These are phyloP conservation scores for Ganoderma sinense DNA, from an alignment of 1,284 basidiomycete species.

Conservation along the genomic window DNA sequence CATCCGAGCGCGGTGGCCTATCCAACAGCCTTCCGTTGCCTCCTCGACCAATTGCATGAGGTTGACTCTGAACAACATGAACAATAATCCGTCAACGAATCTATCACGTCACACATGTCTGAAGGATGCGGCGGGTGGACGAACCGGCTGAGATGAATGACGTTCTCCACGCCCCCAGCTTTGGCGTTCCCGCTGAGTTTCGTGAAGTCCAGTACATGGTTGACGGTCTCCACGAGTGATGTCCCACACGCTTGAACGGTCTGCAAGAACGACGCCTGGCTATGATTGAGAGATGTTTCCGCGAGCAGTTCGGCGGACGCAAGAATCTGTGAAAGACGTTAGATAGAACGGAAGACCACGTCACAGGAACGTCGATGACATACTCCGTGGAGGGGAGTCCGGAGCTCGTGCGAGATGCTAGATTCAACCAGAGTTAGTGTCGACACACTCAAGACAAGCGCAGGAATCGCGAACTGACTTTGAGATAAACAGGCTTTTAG, in stretches of 20 bases:
- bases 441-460: not conserved
- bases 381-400: slow-evolving; percentile 89
- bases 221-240: slow-evolving; percentile 88
- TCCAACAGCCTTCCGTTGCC: slow-evolving; percentile 95
- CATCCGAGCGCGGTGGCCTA: slow-evolving; percentile 87
- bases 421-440: slow-evolving; percentile 20
- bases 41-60: slow-evolving; percentile 93
- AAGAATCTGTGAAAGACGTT: slow-evolving; percentile 63
- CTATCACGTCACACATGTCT: not conserved
- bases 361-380: slow-evolving; percentile 30
- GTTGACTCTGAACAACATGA: slow-evolving; percentile 66
- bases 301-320: slow-evolving; percentile 90
- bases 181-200: slow-evolving; percentile 92
- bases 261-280: slow-evolving; percentile 88
- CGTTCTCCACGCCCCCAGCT: slow-evolving; percentile 76
- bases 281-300: slow-evolving; percentile 83
- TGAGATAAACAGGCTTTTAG: slow-evolving; percentile 89
- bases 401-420: slow-evolving; percentile 94
- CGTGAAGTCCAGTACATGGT: slow-evolving; percentile 96
- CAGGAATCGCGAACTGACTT: slow-evolving; percentile 61
- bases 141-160: slow-evolving; percentile 74
- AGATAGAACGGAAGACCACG: not conserved
- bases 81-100: not conserved
- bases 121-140: slow-evolving; percentile 25
- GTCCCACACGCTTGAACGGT: slow-evolving; percentile 90